These are phyloP conservation scores for Suillus fuscotomentosus DNA, from an alignment of 768 basidiomycete genomes.

Conservation along the genomic window DNA sequence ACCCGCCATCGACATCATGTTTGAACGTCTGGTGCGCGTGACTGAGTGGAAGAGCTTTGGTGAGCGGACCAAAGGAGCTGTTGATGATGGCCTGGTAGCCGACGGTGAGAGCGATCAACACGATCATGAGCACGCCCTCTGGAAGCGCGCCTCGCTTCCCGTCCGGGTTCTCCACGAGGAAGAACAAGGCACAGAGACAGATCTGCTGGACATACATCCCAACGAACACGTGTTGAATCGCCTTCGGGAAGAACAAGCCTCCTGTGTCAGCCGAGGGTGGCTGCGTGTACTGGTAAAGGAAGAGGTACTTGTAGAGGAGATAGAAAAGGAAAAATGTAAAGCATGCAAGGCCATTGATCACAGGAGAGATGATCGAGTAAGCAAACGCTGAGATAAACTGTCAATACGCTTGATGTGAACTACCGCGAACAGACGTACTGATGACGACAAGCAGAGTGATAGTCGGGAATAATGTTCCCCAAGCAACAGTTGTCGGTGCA, in stretches of 20 bases:
- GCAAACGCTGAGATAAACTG: slow-evolving; percentile 47
- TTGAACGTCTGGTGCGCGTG: slow-evolving; percentile 69
- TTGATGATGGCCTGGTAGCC: slow-evolving; percentile 74
- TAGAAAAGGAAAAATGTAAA: slow-evolving; percentile 84
- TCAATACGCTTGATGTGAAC: slow-evolving; percentile 5
- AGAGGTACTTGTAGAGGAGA: slow-evolving; percentile 82
- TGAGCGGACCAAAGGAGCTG: slow-evolving; percentile 78
- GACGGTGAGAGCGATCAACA: slow-evolving; percentile 77
- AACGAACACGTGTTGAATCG: slow-evolving; percentile 90
- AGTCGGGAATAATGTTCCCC: slow-evolving; percentile 76
- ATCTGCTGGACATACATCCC: slow-evolving; percentile 91
- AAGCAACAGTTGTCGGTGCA: slow-evolving; percentile 55
- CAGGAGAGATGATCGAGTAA: slow-evolving; percentile 88
- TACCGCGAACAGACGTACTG: slow-evolving; percentile 42
- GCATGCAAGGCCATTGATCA: slow-evolving; percentile 89
- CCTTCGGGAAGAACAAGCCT: slow-evolving; percentile 93
- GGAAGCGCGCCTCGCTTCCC: slow-evolving; percentile 56
- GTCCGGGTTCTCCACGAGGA: slow-evolving; percentile 67
- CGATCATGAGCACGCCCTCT: slow-evolving; percentile 81
- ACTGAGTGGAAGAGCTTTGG: slow-evolving; percentile 72
- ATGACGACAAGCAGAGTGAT: slow-evolving; percentile 83
- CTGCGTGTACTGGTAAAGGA: slow-evolving; percentile 78
- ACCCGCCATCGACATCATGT: slow-evolving; percentile 14
- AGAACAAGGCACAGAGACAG: slow-evolving; percentile 85
- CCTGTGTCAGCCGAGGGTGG: slow-evolving; percentile 75